Conservation (phyloP, 768 basidiomycete genomes). For the Mycena amicta region DNA sequence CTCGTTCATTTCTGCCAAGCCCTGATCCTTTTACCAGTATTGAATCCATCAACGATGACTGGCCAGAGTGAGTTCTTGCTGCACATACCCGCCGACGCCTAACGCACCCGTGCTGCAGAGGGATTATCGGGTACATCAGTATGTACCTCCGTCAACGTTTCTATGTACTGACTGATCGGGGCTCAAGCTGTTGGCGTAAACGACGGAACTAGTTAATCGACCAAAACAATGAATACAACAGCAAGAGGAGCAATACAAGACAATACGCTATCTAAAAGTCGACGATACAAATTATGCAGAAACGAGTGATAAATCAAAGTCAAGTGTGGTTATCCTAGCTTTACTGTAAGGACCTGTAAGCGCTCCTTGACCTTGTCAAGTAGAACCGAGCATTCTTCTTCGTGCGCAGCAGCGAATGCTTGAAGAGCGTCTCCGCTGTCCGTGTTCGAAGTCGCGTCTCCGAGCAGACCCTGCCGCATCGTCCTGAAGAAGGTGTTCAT, state of each 20-base stretch:
- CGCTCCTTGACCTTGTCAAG: conserved; percentile 1
- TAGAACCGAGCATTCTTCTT: not conserved
- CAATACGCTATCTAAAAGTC: not conserved
- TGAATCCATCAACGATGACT: conserved; percentile 30
- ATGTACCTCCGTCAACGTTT: conserved; percentile 1
- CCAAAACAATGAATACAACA: not conserved
- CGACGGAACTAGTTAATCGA: not conserved
- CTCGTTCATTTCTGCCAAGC: not conserved
- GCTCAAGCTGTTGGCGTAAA: conserved; percentile 30
- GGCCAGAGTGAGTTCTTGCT: conserved; percentile 28
- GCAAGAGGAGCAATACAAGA: conserved; percentile 1
- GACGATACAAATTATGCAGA: not conserved
- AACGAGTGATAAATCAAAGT: not conserved
- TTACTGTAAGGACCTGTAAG: not conserved
- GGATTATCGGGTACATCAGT: conserved; percentile 31
- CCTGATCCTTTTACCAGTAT: conserved; percentile 22
- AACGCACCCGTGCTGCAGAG: not conserved
- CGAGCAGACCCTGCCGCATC: not conserved
- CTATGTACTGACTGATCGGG: not conserved
- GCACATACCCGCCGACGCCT: not conserved
- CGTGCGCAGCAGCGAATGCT: not conserved
- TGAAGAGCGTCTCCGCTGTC: not conserved
- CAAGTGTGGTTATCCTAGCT: not conserved
- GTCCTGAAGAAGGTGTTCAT: not conserved
- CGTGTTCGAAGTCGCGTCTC: not conserved